Evolutionary conservation across 345 rosid genomes (phyloP).

Genomic region (Eucalyptus marginata): DNA sequence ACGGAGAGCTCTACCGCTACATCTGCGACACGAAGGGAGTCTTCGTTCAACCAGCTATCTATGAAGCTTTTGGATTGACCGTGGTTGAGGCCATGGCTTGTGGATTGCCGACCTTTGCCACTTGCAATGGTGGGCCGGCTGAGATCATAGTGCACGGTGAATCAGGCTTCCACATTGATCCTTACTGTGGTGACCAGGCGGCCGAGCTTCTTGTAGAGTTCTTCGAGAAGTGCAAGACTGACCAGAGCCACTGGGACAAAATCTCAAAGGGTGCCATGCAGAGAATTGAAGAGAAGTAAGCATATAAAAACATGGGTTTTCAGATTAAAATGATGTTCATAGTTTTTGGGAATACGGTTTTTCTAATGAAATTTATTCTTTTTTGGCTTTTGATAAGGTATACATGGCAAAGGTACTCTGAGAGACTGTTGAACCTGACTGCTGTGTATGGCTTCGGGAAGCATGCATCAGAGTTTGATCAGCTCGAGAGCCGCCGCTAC

Average conservation of each 20-base stretch:
- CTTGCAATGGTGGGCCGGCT: constrained; percentile 94
- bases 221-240: constrained; percentile 53
- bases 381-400: constrained; percentile 22
- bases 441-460: constrained; percentile 92
- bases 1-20: constrained; percentile 68
- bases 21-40: constrained; percentile 57
- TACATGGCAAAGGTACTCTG: constrained; percentile 78
- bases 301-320: too few relatives aligned
- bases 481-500: constrained; percentile 67
- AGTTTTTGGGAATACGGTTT: fast-evolving
- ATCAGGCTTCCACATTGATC: constrained; percentile 82
- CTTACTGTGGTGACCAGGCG: constrained; percentile 78
- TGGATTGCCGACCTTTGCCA: constrained; percentile 78
- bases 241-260: neutral
- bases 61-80: constrained; percentile 77
- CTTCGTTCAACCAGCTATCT: constrained; percentile 79
- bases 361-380: too few relatives aligned
- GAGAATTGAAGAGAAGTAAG: too few relatives aligned
- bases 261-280: too few relatives aligned
- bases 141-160: constrained; percentile 81
- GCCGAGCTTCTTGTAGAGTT: constrained; percentile 57
- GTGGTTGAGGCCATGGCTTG: constrained; percentile 92
- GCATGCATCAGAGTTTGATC: constrained; percentile 37
- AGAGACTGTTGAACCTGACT: constrained; percentile 70
- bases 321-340: too few relatives aligned